Evolutionary conservation across 352 stramenopile species (phyloP), one percentile per base, ranked within the genome.

Genomic region (Globisporangium abappressorium): DNA sequence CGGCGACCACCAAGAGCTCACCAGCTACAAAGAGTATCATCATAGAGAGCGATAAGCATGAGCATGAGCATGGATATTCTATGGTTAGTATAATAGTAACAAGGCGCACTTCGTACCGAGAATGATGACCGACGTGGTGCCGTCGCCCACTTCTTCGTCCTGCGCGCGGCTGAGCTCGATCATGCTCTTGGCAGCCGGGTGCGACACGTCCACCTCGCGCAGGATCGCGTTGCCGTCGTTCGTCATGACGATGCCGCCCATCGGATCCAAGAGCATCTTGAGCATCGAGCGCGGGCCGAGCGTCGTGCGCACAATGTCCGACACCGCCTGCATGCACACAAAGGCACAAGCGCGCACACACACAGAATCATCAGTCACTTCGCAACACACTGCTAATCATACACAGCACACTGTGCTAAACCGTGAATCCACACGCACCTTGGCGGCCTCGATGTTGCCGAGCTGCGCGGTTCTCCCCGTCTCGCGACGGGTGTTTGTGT

Each of bases 81-180:
- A 49, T 41, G 30, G 33, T 28, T 51, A 36, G 4, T 18, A 22
- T 12, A n/a, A 15, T 14, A 15, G 33, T 2, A n/a, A 49, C 43
- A 24, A 18, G 22, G 9, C 12, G 22, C 14, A 33, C n/a, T 30
- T 72, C 79, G 43, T 64, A 90, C 85, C 90, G 51, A 99, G 82
- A 64, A 99, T 99, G 82, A 99, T 99, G 54, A 99, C 98, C 38
- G 95, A 99, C n/a, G 98, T 99, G 34, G 98, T 99, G 66, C 98
- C 98, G 79, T 99, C 98, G 49, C 98, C 98, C 22, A 99, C 98
- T 82, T 99, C 98, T 79, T 99, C 98, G 79, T 99, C 98, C 82
- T 99, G 98, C 7, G 97, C 97, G 55, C 97, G 84, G 66, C 87
- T 98, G 18, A 99, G 84, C 85, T 99, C 98, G 80, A 99, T 99